These are phyloP conservation scores for Ogataea populi-albae DNA, from an alignment of 805 yeast genomes.

Conservation along the genomic window DNA sequence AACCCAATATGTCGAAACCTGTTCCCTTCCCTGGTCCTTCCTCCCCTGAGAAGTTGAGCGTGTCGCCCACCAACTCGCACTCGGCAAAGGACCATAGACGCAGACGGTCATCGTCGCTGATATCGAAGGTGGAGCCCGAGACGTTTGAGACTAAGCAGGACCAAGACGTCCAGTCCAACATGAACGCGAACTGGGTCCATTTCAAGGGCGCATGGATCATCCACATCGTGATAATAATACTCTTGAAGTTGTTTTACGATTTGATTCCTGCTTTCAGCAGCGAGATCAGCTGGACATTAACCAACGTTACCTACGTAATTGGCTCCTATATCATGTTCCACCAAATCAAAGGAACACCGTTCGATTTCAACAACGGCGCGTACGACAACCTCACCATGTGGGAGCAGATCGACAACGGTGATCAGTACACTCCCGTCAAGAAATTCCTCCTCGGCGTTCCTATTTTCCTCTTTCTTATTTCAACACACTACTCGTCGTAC, in stretches of 20 bases:
- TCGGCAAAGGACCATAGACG: constrained; percentile 36
- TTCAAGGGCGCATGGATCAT: constrained; percentile 95
- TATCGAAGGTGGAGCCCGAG: constrained; percentile 92
- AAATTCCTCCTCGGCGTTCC: constrained; percentile 94
- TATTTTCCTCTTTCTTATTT: constrained; percentile 74
- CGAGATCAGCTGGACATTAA: constrained; percentile 90
- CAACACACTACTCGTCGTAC: constrained; percentile 88
- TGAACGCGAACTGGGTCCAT: constrained; percentile 96
- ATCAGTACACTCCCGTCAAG: constrained; percentile 94
- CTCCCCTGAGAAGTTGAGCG: constrained; percentile 32
- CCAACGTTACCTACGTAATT: constrained; percentile 83
- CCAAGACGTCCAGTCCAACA: constrained; percentile 81
- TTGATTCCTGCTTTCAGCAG: constrained; percentile 75
- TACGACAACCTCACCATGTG: constrained; percentile 96
- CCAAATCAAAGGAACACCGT: constrained; percentile 94
- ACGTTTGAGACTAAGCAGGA: constrained; percentile 88
- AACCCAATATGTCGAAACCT: constrained; percentile 22
- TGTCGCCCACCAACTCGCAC: constrained; percentile 35
- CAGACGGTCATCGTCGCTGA: constrained; percentile 82
- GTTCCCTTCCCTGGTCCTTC: constrained; percentile 34
- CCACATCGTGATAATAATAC: constrained; percentile 76
- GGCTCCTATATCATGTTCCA: constrained; percentile 97
- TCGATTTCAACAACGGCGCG: constrained; percentile 95
- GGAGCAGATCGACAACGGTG: constrained; percentile 92
- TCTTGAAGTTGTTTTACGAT: constrained; percentile 74